Percentiles rank a stretch among this genome's conserved stretches.
phyloP scores from a whole-genome alignment of 805 yeast species.

The Starmerella potacharoeniae region DNA sequence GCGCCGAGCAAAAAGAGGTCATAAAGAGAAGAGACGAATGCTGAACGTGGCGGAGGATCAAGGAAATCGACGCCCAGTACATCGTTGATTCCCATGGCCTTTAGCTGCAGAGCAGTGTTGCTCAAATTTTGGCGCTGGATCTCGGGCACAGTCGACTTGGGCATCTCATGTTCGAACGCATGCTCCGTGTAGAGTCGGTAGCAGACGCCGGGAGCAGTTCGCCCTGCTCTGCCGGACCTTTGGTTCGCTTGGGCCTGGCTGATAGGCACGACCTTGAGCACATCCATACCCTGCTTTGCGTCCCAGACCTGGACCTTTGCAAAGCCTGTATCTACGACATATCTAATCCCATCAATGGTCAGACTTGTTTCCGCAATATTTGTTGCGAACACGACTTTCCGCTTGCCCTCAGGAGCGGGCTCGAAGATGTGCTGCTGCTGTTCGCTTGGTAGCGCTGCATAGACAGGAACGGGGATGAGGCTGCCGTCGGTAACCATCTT shows the following conservation, averaged over 20 bases:
- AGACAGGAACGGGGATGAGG: constrained; percentile 71
- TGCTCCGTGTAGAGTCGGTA: constrained; percentile 77
- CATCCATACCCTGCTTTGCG: constrained; percentile 79
- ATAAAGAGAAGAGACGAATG: constrained; percentile 66
- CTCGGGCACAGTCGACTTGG: constrained; percentile 76
- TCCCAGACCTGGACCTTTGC: constrained; percentile 86
- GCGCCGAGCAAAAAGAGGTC: constrained; percentile 82
- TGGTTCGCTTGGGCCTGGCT: constrained; percentile 94
- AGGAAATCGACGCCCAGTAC: constrained; percentile 74
- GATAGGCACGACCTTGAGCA: constrained; percentile 73
- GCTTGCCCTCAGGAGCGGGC: constrained; percentile 63
- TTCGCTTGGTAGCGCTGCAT: constrained; percentile 82
- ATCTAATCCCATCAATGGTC: constrained; percentile 91
- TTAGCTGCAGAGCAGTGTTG: constrained; percentile 59
- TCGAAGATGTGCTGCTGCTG: constrained; percentile 72
- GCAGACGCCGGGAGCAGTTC: constrained; percentile 95
- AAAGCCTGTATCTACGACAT: constrained; percentile 89
- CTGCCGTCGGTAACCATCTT: constrained; percentile 48
- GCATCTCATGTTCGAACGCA: constrained; percentile 67
- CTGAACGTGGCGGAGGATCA: constrained; percentile 73
- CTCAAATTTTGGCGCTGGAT: constrained; percentile 76
- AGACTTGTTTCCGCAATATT: constrained; percentile 95
- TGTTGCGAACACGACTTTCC: constrained; percentile 89
- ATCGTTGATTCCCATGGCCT: constrained; percentile 79
- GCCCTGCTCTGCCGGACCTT: constrained; percentile 95